Evolutionary conservation across 331 rosid species (phyloP).

Genomic region (Phaseolus coccineus): DNA sequence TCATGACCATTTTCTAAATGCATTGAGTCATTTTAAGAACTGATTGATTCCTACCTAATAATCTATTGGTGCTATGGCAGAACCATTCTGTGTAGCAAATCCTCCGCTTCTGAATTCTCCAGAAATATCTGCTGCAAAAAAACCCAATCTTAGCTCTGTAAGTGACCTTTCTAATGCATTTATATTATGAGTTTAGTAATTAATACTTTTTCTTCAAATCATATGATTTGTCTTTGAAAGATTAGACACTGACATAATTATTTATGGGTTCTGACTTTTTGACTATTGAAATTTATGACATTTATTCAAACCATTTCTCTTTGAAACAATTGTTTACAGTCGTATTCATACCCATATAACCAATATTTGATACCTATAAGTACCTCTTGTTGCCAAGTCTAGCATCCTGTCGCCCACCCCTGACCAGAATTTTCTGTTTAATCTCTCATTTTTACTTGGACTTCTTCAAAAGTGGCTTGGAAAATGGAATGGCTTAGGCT

Average conservation of each 20-base stretch:
- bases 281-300: slow-evolving; percentile 20
- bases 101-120: slow-evolving; percentile 59
- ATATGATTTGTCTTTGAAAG: slow-evolving; percentile 24
- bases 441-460: background rate
- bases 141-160: slow-evolving; percentile 68
- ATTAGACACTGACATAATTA: background rate
- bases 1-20: slow-evolving; percentile 17
- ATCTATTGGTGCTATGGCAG: slow-evolving; percentile 62
- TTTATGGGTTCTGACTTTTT: background rate
- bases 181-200: slow-evolving; percentile 41
- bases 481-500: background rate
- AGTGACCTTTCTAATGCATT: slow-evolving; percentile 55
- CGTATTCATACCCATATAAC: background rate
- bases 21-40: slow-evolving; percentile 16
- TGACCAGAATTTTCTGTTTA: background rate
- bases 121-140: slow-evolving; percentile 63
- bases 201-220: slow-evolving; percentile 12
- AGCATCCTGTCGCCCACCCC: background rate
- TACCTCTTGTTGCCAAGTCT: slow-evolving; percentile 16
- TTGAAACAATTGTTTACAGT: background rate
- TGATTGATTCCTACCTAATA: slow-evolving; percentile 38
- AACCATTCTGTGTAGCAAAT: slow-evolving; percentile 58
- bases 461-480: background rate
- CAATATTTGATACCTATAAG: slow-evolving; percentile 1
- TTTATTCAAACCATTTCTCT: background rate